These are phyloP conservation scores for Stachybotrys echinatus DNA, from an alignment of 2,329 filamentous ascomycete species.

Conservation along the genomic window DNA sequence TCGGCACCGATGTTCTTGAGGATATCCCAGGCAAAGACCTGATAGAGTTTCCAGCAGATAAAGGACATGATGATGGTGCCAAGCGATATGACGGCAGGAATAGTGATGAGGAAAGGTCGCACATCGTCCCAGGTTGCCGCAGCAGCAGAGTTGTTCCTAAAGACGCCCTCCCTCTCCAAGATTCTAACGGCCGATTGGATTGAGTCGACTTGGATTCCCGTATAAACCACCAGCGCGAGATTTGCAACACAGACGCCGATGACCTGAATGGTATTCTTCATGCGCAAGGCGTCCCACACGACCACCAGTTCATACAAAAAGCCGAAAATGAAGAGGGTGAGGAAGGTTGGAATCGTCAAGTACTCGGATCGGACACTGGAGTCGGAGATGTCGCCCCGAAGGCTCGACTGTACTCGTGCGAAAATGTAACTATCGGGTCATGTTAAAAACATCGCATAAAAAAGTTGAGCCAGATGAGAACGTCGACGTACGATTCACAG, in stretches of 20 bases:
- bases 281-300: slow-evolving; percentile 85
- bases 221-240: slow-evolving; percentile 84
- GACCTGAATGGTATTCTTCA: slow-evolving; percentile 98
- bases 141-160: slow-evolving; percentile 28
- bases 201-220: slow-evolving; percentile 87
- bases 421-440: slow-evolving; percentile 74
- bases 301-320: slow-evolving; percentile 89
- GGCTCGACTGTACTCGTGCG: slow-evolving; percentile 69
- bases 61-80: slow-evolving; percentile 68
- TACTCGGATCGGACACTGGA: slow-evolving; percentile 42
- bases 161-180: slow-evolving; percentile 40
- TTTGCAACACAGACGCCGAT: slow-evolving; percentile 95
- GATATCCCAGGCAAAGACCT: slow-evolving; percentile 98
- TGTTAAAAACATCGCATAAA: slow-evolving; percentile 9
- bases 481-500: slow-evolving; percentile 71
- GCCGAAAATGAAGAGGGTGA: slow-evolving; percentile 95
- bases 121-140: slow-evolving; percentile 62
- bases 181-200: slow-evolving; percentile 66
- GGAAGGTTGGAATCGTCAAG: slow-evolving; percentile 84
- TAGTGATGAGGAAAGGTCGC: slow-evolving; percentile 73
- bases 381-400: slow-evolving; percentile 36
- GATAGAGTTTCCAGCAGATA: slow-evolving; percentile 90
- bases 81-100: slow-evolving; percentile 77
- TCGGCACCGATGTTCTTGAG: slow-evolving; percentile 99
- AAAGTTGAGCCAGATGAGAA: not conserved